Evolutionary conservation across 495 filamentous ascomycete species (phyloP).

Genomic region (Penicillium ochrochloron): DNA sequence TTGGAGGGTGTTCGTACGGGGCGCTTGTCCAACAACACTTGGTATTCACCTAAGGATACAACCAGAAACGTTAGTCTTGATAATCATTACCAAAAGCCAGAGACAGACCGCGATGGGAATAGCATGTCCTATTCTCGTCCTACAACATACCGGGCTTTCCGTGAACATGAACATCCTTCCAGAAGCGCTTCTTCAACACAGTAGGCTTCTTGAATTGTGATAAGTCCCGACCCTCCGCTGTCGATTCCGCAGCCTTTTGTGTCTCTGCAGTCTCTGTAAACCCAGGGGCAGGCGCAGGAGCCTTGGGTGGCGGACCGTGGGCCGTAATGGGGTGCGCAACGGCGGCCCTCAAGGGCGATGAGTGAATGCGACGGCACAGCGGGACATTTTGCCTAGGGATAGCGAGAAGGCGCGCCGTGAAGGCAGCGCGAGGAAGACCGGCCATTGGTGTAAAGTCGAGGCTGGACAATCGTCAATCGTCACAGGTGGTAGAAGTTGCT

Average conservation of each 20-base stretch:
- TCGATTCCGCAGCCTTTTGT: conserved; percentile 58
- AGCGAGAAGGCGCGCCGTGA: conserved; percentile 28
- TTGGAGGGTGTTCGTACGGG: conserved; percentile 79
- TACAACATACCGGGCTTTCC: conserved; percentile 49
- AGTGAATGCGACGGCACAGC: conserved; percentile 54
- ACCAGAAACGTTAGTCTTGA: neutral
- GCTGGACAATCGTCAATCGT: neutral
- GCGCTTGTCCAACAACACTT: conserved; percentile 78
- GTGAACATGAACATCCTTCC: conserved; percentile 77
- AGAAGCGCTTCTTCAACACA: conserved; percentile 72
- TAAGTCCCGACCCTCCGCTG: conserved; percentile 50
- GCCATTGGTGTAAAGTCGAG: conserved; percentile 19
- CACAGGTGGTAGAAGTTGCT: neutral
- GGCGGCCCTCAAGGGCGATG: conserved; percentile 53
- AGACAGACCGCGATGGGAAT: neutral
- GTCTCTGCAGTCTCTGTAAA: conserved; percentile 53
- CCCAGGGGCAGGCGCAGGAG: conserved; percentile 65
- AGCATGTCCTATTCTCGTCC: neutral
- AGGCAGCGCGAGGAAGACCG: conserved; percentile 31
- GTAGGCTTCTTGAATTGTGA: conserved; percentile 42
- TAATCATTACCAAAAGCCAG: neutral
- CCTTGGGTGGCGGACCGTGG: conserved; percentile 81
- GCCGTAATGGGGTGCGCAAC: conserved; percentile 72
- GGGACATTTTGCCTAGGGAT: conserved; percentile 24
- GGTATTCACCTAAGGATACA: conserved; percentile 55